Percentiles rank a stretch among this genome's conserved stretches.
Evolutionary conservation across 345 rosid genomes (phyloP).

Genomic region (Eucalyptus dawsonii): DNA sequence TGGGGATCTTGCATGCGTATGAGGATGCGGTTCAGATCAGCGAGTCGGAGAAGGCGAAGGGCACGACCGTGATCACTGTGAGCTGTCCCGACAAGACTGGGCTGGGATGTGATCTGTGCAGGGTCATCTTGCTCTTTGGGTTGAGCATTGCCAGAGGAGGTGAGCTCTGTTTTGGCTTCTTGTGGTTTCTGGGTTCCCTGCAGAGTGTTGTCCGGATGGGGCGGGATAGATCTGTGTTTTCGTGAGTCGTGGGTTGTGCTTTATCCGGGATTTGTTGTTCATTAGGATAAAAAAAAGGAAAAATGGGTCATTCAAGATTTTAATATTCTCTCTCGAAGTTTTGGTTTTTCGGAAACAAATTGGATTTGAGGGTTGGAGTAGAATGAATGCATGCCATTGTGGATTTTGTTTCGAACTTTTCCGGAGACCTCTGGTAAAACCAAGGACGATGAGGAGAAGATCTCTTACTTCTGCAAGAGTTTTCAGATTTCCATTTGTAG

Average conservation of each 20-base stretch:
- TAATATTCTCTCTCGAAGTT: background rate
- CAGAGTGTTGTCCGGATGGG: background rate
- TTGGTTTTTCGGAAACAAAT: background rate
- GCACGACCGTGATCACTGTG: constrained; percentile 37
- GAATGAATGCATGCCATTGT: background rate
- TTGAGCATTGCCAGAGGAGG: constrained; percentile 59
- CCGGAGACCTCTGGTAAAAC: background rate
- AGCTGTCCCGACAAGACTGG: constrained; percentile 68
- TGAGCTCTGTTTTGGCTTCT: background rate
- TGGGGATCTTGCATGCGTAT: constrained; percentile 22
- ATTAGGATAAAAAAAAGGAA: background rate
- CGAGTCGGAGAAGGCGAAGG: constrained; percentile 27
- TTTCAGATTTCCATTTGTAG: background rate
- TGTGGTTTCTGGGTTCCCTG: background rate
- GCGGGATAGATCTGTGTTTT: background rate
- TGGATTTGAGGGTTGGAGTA: background rate
- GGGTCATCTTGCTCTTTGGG: constrained; percentile 49
- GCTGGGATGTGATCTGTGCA: constrained; percentile 57
- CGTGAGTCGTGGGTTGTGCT: background rate
- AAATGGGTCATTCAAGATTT: background rate
- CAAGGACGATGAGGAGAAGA: background rate
- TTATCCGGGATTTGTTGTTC: background rate
- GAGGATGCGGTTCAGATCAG: constrained; percentile 47
- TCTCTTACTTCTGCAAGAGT: background rate
- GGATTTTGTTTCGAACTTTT: background rate